phyloP scores from a whole-genome alignment of 2,329 filamentous ascomycete species.

The Alternaria novae-zelandiae region DNA sequence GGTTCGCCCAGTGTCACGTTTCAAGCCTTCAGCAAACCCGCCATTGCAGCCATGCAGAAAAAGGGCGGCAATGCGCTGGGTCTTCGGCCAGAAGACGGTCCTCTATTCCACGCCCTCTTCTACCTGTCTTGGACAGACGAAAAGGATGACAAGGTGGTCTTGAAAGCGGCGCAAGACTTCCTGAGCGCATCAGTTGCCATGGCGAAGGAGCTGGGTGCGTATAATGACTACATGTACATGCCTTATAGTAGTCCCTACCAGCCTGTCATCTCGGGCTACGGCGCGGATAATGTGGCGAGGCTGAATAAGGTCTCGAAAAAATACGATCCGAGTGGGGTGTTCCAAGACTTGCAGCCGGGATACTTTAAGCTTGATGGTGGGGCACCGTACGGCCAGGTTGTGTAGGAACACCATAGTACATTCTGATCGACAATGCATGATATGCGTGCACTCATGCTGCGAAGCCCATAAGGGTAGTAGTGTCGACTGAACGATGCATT shows the following conservation, averaged over 20 bases:
- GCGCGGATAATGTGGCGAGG: slow-evolving; percentile 39
- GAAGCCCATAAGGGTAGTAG: neutral
- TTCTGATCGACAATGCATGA: neutral
- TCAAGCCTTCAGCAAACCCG: slow-evolving; percentile 29
- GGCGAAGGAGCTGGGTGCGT: slow-evolving; percentile 9
- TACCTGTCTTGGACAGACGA: slow-evolving; percentile 26
- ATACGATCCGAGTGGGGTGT: slow-evolving; percentile 16
- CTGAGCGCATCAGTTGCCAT: neutral
- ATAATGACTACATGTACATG: slow-evolving; percentile 48
- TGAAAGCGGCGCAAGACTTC: slow-evolving; percentile 21
- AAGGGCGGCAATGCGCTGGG: slow-evolving; percentile 37
- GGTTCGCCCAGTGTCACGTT: slow-evolving; percentile 3
- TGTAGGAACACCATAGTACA: neutral
- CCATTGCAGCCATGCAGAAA: slow-evolving; percentile 26
- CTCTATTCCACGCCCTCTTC: slow-evolving; percentile 24
- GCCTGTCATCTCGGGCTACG: slow-evolving; percentile 51
- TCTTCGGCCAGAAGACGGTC: slow-evolving; percentile 17
- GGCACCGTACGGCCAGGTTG: neutral
- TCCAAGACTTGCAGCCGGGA: slow-evolving; percentile 14
- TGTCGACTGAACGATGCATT: neutral
- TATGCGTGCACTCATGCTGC: neutral
- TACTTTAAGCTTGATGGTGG: slow-evolving; percentile 15
- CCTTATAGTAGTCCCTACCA: slow-evolving; percentile 55
- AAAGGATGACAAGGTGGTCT: slow-evolving; percentile 26
- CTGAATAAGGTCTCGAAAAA: slow-evolving; percentile 11